phyloP scores from a whole-genome alignment of 2,329 filamentous ascomycete species.

The Fusarium sp. region DNA sequence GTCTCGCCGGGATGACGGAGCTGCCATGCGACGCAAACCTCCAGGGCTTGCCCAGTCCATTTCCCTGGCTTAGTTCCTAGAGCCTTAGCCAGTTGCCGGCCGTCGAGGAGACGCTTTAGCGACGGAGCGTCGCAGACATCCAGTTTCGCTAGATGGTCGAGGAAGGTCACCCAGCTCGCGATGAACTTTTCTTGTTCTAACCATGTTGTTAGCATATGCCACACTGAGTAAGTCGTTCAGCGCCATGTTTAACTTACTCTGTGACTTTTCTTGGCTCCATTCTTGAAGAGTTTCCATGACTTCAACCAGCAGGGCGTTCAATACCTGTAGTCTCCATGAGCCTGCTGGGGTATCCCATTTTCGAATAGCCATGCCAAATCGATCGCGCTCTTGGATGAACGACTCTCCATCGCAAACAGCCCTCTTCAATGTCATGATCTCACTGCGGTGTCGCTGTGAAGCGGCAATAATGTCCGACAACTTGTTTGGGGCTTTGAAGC shows the following conservation, averaged over 20 bases:
- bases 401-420: slow-evolving; percentile 59
- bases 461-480: slow-evolving; percentile 74
- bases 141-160: slow-evolving; percentile 64
- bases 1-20: slow-evolving; percentile 77
- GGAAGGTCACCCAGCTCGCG: slow-evolving; percentile 62
- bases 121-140: slow-evolving; percentile 68
- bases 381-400: slow-evolving; percentile 66
- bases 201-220: slow-evolving; percentile 14
- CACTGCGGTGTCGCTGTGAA: slow-evolving; percentile 68
- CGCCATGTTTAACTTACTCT: slow-evolving; percentile 49
- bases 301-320: slow-evolving; percentile 76
- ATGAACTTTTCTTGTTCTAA: slow-evolving; percentile 59
- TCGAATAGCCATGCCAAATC: slow-evolving; percentile 79
- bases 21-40: slow-evolving; percentile 89
- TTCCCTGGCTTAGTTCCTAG: slow-evolving; percentile 77
- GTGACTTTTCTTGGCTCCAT: slow-evolving; percentile 43
- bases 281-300: slow-evolving; percentile 55
- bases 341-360: slow-evolving; percentile 71
- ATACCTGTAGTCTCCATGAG: slow-evolving; percentile 77
- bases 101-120: slow-evolving; percentile 76
- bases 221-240: slow-evolving; percentile 33
- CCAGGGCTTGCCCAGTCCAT: slow-evolving; percentile 87
- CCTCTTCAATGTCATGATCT: slow-evolving; percentile 72
- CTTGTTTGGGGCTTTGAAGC: slow-evolving; percentile 83
- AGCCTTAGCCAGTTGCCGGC: slow-evolving; percentile 75